These are phyloP conservation scores for Yamadazyma atlantica DNA, from an alignment of 1,139 yeast genomes.

Conservation along the genomic window DNA sequence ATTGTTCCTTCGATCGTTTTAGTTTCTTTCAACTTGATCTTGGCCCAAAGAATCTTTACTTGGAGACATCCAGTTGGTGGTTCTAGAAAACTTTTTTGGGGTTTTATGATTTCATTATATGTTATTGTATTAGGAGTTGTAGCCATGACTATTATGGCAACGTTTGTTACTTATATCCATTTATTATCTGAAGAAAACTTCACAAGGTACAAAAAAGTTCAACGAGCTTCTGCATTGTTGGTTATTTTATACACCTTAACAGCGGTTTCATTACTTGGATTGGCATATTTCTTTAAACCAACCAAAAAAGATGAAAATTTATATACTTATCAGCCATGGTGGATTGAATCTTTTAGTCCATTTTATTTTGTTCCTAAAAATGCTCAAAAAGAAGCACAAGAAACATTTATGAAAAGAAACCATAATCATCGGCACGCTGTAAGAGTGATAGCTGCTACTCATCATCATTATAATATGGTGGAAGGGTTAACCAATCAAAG, in stretches of 20 bases:
- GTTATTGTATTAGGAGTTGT: constrained; percentile 56
- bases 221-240: constrained; percentile 56
- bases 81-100: constrained; percentile 53
- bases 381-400: constrained; percentile 51
- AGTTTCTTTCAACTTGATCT: constrained; percentile 59
- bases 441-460: constrained; percentile 49
- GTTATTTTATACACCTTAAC: constrained; percentile 59
- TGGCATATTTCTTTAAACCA: constrained; percentile 58
- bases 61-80: constrained; percentile 86
- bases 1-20: constrained; percentile 57
- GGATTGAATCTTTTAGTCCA: constrained; percentile 67
- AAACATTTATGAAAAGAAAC: constrained; percentile 49
- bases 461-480: constrained; percentile 42
- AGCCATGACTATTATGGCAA: constrained; percentile 67
- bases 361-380: constrained; percentile 53
- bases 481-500: constrained; percentile 45
- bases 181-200: constrained; percentile 48
- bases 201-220: constrained; percentile 54
- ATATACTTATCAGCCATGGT: constrained; percentile 72
- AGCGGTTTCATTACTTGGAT: constrained; percentile 48
- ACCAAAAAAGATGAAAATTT: constrained; percentile 53
- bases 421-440: constrained; percentile 51
- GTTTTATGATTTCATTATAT: constrained; percentile 52
- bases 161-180: constrained; percentile 63
- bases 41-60: constrained; percentile 77